Evolutionary conservation across 139 green algal genomes (phyloP), one percentile per base, ranked within the genome.

Genomic region (Diplosphaera chodatii): DNA sequence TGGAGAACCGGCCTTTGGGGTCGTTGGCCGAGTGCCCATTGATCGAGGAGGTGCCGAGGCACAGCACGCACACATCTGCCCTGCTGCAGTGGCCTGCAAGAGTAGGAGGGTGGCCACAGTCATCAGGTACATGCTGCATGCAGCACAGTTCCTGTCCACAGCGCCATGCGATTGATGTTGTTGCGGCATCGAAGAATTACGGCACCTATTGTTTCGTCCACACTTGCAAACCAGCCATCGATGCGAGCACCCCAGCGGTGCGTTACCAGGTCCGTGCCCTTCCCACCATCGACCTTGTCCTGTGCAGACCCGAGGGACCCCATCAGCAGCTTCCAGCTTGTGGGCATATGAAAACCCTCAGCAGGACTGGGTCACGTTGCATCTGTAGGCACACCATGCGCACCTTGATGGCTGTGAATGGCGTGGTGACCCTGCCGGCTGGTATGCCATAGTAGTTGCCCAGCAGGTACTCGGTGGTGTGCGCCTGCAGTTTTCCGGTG

Each of bases 371-470:
- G n/a, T n/a, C n/a, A n/a, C n/a, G n/a, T n/a, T n/a, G n/a, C n/a
- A n/a, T n/a, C n/a, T n/a, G n/a, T n/a, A n/a, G n/a, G n/a, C n/a
- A n/a, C n/a, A n/a, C n/a, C n/a, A n/a, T n/a, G n/a, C n/a, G n/a
- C 22, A 76, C 71, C n/a, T 73, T 67, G 27, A 79, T 64, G 10
- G 72, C 77, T 30, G 72, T 25, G 40, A 71, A 73, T 5, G 77
- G 77, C 1, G 68, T 73, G 34, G 70, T 63, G 4, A 79, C 28
- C 6, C 4, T 3, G 15, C 69, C 72, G 20, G 48, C 55, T 3
- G 77, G 72, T 4, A 31, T 74, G 40, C 77, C 69, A 20, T 83
- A 83, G 73, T 83, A 83, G 69, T 71, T 77, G 32, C 73, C 77
- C 48, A 59, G 48, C 48, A 59, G 4, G 25, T 59, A 59, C 48